Percentiles rank a stretch among this genome's conserved stretches.
phyloP scores from a whole-genome alignment of 768 basidiomycete genomes.

The Multifurca ochricompacta region DNA sequence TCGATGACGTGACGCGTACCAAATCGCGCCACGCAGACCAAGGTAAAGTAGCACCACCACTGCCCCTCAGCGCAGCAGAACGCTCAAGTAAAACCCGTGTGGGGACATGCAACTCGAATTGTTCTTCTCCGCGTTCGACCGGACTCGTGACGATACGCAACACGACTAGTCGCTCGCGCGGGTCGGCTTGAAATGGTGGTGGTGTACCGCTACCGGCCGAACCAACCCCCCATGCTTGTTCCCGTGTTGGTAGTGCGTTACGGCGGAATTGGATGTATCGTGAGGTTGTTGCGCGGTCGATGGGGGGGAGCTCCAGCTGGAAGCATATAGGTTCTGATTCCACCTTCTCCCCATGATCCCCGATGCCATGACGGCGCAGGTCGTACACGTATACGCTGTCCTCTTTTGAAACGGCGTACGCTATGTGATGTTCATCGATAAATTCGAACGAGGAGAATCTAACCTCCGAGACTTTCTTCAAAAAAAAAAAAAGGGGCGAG shows the following conservation, averaged over 20 bases:
- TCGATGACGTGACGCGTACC: not conserved
- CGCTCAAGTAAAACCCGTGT: not conserved
- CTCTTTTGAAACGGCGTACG: not conserved
- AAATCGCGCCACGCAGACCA: not conserved
- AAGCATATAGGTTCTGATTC: not conserved
- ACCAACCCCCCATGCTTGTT: not conserved
- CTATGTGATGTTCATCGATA: conserved; percentile 12
- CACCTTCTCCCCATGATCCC: not conserved
- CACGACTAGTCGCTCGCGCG: conserved; percentile 2
- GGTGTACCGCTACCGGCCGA: not conserved
- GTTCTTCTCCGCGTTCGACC: conserved; percentile 5
- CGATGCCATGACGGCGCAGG: not conserved
- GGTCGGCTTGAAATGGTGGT: conserved; percentile 7
- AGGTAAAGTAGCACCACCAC: not conserved
- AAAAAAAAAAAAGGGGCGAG: not conserved
- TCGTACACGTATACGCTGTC: conserved; percentile 12
- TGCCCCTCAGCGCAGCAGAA: not conserved
- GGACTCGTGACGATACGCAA: conserved; percentile 8
- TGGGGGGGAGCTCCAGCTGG: conserved; percentile 2
- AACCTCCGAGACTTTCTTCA: not conserved
- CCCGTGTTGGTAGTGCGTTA: conserved; percentile 5
- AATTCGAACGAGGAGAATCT: conserved; percentile 10
- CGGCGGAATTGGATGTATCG: conserved; percentile 9
- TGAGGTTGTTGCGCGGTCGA: not conserved
- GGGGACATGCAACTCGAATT: conserved; percentile 9